Evolutionary conservation across 768 basidiomycete species (phyloP).

Genomic region (Leccinum aurantiacum): DNA sequence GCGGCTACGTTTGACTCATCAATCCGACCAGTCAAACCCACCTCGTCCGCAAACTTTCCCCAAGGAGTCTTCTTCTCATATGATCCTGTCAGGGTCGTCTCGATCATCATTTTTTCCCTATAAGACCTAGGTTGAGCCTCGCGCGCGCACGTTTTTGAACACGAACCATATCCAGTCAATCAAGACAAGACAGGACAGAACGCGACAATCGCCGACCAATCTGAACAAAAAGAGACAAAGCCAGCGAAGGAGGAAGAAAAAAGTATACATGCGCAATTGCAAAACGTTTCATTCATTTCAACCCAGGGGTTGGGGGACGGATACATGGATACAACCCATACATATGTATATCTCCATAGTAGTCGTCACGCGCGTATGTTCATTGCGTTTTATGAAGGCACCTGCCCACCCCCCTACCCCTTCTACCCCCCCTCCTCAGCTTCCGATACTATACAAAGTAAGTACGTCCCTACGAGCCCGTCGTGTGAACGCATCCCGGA

Average conservation of each 20-base stretch:
- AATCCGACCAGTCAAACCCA: neutral
- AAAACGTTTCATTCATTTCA: neutral
- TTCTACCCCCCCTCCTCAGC: neutral
- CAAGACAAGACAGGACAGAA: neutral
- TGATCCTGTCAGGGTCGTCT: slow-evolving; percentile 9
- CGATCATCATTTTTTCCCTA: slow-evolving; percentile 1
- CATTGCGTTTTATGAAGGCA: slow-evolving; percentile 19
- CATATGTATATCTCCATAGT: neutral
- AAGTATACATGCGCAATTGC: neutral
- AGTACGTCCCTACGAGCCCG: slow-evolving; percentile 9
- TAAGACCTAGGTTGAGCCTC: neutral
- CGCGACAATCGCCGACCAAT: neutral
- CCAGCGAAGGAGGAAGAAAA: neutral
- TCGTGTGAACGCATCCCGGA: slow-evolving; percentile 24
- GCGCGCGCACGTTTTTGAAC: neutral
- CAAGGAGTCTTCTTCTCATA: neutral
- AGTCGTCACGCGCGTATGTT: slow-evolving; percentile 4
- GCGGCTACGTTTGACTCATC: neutral
- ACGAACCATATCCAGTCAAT: neutral
- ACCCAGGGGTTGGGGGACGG: neutral
- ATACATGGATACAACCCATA: neutral
- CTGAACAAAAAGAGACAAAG: slow-evolving; percentile 14
- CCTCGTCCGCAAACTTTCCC: slow-evolving; percentile 4
- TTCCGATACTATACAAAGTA: neutral
- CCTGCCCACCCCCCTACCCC: neutral